Evolutionary conservation across 208 protist genomes (phyloP).

Genomic region (Balamuthia mandrillaris): DNA sequence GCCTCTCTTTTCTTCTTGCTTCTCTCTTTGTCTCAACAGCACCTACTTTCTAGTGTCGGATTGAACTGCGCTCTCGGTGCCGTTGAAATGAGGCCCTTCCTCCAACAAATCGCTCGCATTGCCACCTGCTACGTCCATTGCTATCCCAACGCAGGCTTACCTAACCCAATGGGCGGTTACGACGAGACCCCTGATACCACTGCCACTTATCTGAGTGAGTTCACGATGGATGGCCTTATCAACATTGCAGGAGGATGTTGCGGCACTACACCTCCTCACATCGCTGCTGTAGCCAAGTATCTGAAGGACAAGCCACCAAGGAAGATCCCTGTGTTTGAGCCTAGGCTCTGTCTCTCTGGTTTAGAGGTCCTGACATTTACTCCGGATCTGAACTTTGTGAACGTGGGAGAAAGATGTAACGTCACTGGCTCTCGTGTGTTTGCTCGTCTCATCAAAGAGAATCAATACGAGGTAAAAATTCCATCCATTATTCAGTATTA

Average conservation of each 20-base stretch:
- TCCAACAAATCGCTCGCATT: slow-evolving; percentile 51
- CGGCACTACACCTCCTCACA: slow-evolving; percentile 80
- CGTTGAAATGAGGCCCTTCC: slow-evolving; percentile 72
- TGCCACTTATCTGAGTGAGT: slow-evolving; percentile 56
- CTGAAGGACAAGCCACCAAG: slow-evolving; percentile 33
- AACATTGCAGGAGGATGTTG: slow-evolving; percentile 84
- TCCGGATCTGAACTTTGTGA: slow-evolving; percentile 84
- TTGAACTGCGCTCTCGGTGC: slow-evolving; percentile 91
- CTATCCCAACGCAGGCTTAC: slow-evolving; percentile 84
- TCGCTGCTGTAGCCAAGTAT: slow-evolving; percentile 65
- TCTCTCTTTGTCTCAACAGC: slow-evolving; percentile 19
- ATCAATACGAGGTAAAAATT: slow-evolving; percentile 75
- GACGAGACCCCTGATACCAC: slow-evolving; percentile 75
- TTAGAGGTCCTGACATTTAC: slow-evolving; percentile 82
- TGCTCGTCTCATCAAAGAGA: slow-evolving; percentile 85
- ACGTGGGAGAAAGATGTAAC: slow-evolving; percentile 95
- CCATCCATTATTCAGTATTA: neutral
- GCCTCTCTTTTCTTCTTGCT: neutral
- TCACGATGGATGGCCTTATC: slow-evolving; percentile 63
- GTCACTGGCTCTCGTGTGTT: slow-evolving; percentile 89
- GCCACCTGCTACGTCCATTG: slow-evolving; percentile 60
- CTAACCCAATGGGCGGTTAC: slow-evolving; percentile 80
- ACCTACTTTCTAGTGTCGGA: slow-evolving; percentile 76
- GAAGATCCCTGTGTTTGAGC: neutral
- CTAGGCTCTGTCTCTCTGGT: slow-evolving; percentile 70